These are phyloP conservation scores for Elsinoe batatas DNA, from an alignment of 2,329 filamentous ascomycete genomes.

Conservation along the genomic window DNA sequence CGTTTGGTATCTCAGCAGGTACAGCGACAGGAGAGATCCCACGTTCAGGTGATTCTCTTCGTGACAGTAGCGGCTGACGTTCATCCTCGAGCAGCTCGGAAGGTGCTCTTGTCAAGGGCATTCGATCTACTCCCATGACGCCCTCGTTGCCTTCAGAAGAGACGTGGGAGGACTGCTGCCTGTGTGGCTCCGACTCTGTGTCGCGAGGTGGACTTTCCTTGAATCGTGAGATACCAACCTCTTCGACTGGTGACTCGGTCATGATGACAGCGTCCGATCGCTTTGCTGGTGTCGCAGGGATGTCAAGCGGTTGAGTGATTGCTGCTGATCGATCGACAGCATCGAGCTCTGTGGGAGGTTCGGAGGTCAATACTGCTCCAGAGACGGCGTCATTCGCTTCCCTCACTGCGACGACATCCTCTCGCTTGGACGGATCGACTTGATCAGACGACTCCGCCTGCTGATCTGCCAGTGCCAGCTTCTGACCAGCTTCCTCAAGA, in stretches of 20 bases:
- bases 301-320: neutral
- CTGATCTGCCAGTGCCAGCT: no score
- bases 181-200: slow-evolving; percentile 1
- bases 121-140: slow-evolving; percentile 10
- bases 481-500: neutral
- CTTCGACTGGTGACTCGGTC: slow-evolving; percentile 1
- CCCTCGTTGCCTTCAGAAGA: slow-evolving; percentile 8
- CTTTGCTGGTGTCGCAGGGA: neutral
- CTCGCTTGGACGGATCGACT: no score
- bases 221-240: slow-evolving; percentile 6
- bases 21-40: neutral
- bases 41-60: neutral
- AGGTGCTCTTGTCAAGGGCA: neutral
- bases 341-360: no score
- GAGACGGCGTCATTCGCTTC: no score
- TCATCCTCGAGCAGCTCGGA: slow-evolving; percentile 11
- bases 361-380: no score
- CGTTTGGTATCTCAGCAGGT: no score
- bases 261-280: neutral
- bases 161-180: slow-evolving; percentile 9
- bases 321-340: no score
- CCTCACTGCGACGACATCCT: no score
- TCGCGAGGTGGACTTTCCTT: slow-evolving; percentile 10
- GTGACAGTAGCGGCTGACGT: slow-evolving; percentile 4
- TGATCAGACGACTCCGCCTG: no score